These are phyloP conservation scores for Helianthus tuberosus DNA, from an alignment of 129 eudicot species.

Conservation along the genomic window DNA sequence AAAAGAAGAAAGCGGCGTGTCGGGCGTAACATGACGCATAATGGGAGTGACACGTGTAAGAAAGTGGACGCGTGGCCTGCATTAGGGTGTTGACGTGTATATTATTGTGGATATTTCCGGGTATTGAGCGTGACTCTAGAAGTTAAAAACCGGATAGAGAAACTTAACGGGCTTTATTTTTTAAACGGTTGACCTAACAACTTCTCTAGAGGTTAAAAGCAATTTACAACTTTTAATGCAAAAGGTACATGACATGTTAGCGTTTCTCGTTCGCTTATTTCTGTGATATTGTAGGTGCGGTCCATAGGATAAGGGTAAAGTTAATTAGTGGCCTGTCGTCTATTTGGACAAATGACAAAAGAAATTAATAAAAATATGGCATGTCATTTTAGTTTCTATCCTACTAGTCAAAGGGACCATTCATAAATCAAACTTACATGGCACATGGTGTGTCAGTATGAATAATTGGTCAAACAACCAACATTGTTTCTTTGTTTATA, in stretches of 20 bases:
- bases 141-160: too few species aligned
- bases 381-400: constrained; percentile 25
- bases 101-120: too few species aligned
- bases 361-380: constrained; percentile 10
- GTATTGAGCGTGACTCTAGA: too few species aligned
- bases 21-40: neutral
- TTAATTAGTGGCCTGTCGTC: constrained; percentile 23
- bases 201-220: neutral
- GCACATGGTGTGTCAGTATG: constrained; percentile 34
- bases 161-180: too few species aligned
- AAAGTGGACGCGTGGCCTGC: constrained; percentile 30
- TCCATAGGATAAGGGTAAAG: constrained; percentile 27
- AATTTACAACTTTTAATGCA: constrained; percentile 1
- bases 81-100: neutral
- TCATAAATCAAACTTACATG: constrained; percentile 14
- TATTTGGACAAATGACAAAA: constrained; percentile 25
- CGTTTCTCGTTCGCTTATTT: neutral
- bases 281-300: constrained; percentile 7
- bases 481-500: constrained; percentile 13
- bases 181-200: constrained; percentile 1
- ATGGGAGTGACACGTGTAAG: constrained; percentile 31
- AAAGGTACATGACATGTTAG: constrained; percentile 6
- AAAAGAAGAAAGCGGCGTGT: constrained; percentile 1
- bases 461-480: constrained; percentile 35
- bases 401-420: constrained; percentile 32